A percentile compares a stretch with the other conserved stretches of the same genome.
Evolutionary conservation across 495 filamentous ascomycete species (phyloP).

Genomic region (Podospora anserina): DNA sequence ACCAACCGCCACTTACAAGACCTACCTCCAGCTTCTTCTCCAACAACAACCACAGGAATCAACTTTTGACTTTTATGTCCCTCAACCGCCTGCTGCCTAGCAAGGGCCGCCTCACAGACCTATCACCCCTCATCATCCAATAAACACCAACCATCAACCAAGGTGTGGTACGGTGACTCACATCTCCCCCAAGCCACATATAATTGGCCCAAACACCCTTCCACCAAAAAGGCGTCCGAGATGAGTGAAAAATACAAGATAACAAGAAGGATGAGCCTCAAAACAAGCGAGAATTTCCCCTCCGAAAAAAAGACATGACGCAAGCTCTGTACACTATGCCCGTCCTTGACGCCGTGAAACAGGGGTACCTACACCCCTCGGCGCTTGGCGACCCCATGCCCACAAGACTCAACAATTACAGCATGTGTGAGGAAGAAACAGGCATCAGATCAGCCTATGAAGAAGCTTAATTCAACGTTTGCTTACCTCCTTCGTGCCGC

Average conservation of each 20-base stretch:
- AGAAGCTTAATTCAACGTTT: slow-evolving; percentile 9
- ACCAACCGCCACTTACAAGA: not conserved
- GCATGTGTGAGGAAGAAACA: not conserved
- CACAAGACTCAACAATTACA: not conserved
- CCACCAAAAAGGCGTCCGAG: not conserved
- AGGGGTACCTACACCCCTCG: not conserved
- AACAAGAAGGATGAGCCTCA: not conserved
- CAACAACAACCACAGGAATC: not conserved
- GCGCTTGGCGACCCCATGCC: not conserved
- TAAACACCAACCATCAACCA: not conserved
- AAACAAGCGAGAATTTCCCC: slow-evolving; percentile 3
- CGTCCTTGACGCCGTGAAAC: not conserved
- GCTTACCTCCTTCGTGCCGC: not conserved
- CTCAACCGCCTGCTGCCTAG: not conserved
- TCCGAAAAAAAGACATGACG: not conserved
- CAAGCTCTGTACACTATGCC: not conserved
- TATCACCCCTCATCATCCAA: not conserved
- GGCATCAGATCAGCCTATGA: not conserved
- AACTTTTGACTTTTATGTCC: too few relatives aligned
- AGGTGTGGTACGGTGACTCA: not conserved
- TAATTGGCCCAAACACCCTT: not conserved
- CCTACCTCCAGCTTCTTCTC: not conserved
- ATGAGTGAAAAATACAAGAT: not conserved
- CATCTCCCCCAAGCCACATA: not conserved
- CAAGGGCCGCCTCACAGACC: not conserved